Evolutionary conservation across 805 yeast species (phyloP).

Genomic region (Myxozyma melibiosi): DNA sequence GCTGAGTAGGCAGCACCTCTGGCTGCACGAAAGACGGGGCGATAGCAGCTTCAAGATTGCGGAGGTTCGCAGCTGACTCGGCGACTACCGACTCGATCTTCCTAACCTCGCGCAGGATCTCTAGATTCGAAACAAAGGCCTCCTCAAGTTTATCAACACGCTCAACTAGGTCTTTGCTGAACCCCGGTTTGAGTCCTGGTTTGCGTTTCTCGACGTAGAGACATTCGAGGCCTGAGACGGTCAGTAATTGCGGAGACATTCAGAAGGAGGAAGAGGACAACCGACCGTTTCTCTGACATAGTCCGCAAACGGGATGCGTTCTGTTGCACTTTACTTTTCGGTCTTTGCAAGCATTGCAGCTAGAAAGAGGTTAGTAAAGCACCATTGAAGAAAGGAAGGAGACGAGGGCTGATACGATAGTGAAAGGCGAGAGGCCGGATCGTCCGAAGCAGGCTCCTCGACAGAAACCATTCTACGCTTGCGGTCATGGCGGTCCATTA

Average conservation of each 20-base stretch:
- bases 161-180: constrained; percentile 34
- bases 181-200: constrained; percentile 38
- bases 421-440: too few relatives aligned
- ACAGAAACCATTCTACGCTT: too few relatives aligned
- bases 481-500: too few relatives aligned
- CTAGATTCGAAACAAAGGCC: constrained; percentile 8
- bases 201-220: constrained; percentile 34
- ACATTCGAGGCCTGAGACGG: constrained; percentile 29
- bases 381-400: not conserved
- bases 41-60: not conserved
- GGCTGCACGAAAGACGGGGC: not conserved
- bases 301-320: constrained; percentile 34
- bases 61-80: not conserved
- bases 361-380: not conserved
- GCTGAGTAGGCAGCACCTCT: not conserved
- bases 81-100: not conserved
- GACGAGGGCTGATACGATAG: not conserved
- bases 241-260: not conserved
- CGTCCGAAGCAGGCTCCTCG: too few relatives aligned
- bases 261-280: not conserved
- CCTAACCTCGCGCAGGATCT: constrained; percentile 1
- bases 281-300: constrained; percentile 32
- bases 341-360: constrained; percentile 34
- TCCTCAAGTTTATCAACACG: constrained; percentile 29
- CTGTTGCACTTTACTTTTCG: constrained; percentile 36